Evolutionary conservation across 208 protist species (phyloP).

Genomic region (Leishmania gerbilli): DNA sequence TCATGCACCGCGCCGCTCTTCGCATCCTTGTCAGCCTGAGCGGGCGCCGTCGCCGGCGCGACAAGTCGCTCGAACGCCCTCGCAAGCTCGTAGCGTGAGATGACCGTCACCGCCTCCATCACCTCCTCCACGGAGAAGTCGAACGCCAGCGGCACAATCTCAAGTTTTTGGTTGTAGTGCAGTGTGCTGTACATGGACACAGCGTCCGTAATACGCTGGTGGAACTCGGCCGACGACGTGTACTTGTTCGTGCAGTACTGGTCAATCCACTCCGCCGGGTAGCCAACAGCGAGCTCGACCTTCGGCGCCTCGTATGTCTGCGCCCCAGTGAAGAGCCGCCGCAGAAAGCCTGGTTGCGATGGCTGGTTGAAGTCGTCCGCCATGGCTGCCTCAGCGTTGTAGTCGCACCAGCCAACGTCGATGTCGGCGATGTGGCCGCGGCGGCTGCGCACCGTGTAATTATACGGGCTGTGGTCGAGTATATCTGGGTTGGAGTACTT

Average conservation of each 20-base stretch:
- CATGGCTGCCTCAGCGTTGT: conserved; percentile 51
- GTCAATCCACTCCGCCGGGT: conserved; percentile 87
- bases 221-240: conserved; percentile 66
- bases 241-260: conserved; percentile 54
- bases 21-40: neutral
- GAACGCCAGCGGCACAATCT: conserved; percentile 82
- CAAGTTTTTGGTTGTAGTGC: conserved; percentile 69
- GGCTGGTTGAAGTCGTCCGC: conserved; percentile 39
- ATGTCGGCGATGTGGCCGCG: conserved; percentile 57
- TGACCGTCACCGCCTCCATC: conserved; percentile 61
- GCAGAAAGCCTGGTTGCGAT: conserved; percentile 28
- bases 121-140: conserved; percentile 78
- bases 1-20: neutral
- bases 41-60: conserved; percentile 9
- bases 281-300: conserved; percentile 82
- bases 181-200: conserved; percentile 66
- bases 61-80: conserved; percentile 65
- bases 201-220: conserved; percentile 59
- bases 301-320: conserved; percentile 39
- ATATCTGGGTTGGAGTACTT: conserved; percentile 42
- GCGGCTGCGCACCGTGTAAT: conserved; percentile 55
- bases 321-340: conserved; percentile 30
- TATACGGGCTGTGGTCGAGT: conserved; percentile 55
- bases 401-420: conserved; percentile 75
- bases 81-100: conserved; percentile 74